Conservation (phyloP, 495 filamentous ascomycete species). For the Aspergillus ellipticus region DNA sequence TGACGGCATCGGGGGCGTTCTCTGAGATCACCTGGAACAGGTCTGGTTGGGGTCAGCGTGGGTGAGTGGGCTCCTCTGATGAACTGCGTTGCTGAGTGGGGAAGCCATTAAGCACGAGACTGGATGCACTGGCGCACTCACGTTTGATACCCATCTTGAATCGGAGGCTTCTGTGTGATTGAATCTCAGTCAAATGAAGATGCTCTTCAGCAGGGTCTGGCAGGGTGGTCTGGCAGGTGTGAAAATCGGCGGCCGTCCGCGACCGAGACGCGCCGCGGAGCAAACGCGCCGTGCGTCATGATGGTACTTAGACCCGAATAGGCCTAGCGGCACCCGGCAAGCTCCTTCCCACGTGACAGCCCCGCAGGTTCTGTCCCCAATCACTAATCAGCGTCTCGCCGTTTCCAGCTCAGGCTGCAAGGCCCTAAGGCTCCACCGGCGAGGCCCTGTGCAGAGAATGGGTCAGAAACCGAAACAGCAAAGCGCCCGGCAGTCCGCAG, state of each 20-base stretch:
- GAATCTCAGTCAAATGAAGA: neutral
- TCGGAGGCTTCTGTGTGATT: neutral
- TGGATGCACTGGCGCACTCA: constrained; percentile 23
- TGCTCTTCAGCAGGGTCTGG: neutral
- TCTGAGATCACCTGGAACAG: constrained; percentile 87
- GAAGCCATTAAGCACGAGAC: neutral
- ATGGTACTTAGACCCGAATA: constrained; percentile 28
- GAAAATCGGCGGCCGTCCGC: constrained; percentile 2
- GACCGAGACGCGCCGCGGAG: constrained; percentile 27
- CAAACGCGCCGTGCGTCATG: constrained; percentile 24
- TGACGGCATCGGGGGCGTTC: constrained; percentile 89
- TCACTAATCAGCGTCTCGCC: too few relatives aligned
- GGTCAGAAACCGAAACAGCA: neutral
- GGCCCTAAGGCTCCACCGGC: constrained; percentile 2
- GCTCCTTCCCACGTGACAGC: constrained; percentile 12
- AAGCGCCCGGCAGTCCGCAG: neutral
- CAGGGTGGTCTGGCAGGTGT: neutral
- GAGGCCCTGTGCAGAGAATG: neutral
- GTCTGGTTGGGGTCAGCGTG: constrained; percentile 35
- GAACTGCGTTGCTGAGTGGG: neutral
- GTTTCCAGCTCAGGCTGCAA: neutral
- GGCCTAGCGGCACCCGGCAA: constrained; percentile 21
- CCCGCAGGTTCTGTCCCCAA: constrained; percentile 9
- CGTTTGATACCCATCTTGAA: constrained; percentile 88
- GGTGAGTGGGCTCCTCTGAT: neutral